Evolutionary conservation across 495 filamentous ascomycete species (phyloP).

Genomic region (Hyaloscypha bicolor): DNA sequence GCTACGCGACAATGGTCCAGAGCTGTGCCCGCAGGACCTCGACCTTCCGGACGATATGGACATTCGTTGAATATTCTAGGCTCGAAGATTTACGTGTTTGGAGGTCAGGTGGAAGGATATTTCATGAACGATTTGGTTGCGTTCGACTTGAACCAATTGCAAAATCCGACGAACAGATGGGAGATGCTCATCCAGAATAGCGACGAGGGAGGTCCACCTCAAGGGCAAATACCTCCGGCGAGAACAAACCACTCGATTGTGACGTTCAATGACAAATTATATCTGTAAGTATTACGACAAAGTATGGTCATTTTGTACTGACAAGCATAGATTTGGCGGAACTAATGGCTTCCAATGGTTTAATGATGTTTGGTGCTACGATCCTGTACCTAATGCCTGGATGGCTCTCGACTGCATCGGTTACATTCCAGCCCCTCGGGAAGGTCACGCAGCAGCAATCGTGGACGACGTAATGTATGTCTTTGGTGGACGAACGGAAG

Average conservation of each 20-base stretch:
- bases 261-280: constrained; percentile 91
- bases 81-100: constrained; percentile 96
- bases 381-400: constrained; percentile 82
- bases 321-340: constrained; percentile 76
- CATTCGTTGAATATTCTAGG: constrained; percentile 96
- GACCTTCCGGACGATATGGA: constrained; percentile 90
- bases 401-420: constrained; percentile 91
- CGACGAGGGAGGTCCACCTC: constrained; percentile 64
- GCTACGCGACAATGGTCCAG: constrained; percentile 98
- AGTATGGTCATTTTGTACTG: constrained; percentile 3
- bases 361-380: constrained; percentile 98
- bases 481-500: constrained; percentile 95
- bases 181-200: constrained; percentile 82
- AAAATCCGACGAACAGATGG: constrained; percentile 88
- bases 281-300: constrained; percentile 66
- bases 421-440: constrained; percentile 89
- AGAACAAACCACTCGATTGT: constrained; percentile 95
- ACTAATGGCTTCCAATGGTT: constrained; percentile 96
- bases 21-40: constrained; percentile 78
- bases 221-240: constrained; percentile 78
- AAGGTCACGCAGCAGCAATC: constrained; percentile 92
- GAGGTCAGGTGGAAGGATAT: constrained; percentile 93
- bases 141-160: constrained; percentile 93
- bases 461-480: constrained; percentile 99
- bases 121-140: constrained; percentile 99